Percentiles rank a stretch among this genome's conserved stretches.
Conservation (phyloP, 352 stramenopile species). For the Elongisporangium undulatum region DNA sequence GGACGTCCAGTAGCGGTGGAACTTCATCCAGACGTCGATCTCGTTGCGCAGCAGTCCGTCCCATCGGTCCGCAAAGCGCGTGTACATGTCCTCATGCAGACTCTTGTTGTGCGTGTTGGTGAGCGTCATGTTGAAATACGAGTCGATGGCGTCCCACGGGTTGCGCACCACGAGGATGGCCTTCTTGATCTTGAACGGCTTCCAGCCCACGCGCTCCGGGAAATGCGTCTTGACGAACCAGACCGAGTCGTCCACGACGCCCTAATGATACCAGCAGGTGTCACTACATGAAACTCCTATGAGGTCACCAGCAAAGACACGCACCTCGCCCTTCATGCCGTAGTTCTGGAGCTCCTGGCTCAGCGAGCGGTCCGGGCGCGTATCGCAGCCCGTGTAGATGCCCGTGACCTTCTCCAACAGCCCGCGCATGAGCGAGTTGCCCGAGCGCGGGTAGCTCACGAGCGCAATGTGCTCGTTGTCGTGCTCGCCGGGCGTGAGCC, state of each 20-base stretch:
- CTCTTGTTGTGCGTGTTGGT: slow-evolving; percentile 94
- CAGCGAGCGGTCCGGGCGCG: slow-evolving; percentile 90
- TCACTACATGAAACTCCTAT: too few relatives aligned
- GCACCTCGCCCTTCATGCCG: slow-evolving; percentile 85
- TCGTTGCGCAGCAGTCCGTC: slow-evolving; percentile 89
- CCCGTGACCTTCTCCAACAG: slow-evolving; percentile 94
- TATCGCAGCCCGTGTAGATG: slow-evolving; percentile 97
- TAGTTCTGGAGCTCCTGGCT: slow-evolving; percentile 86
- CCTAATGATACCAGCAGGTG: slow-evolving; percentile 59
- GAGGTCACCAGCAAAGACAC: too few relatives aligned
- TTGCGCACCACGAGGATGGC: slow-evolving; percentile 92
- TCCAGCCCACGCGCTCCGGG: slow-evolving; percentile 93
- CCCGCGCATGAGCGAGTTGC: slow-evolving; percentile 96
- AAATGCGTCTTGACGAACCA: slow-evolving; percentile 99
- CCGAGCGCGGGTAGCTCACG: slow-evolving; percentile 96
- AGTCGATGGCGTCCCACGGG: slow-evolving; percentile 98
- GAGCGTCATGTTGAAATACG: slow-evolving; percentile 98
- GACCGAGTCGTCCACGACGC: slow-evolving; percentile 94
- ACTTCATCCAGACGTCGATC: slow-evolving; percentile 90
- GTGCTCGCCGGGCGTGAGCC: slow-evolving; percentile 61
- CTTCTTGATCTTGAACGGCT: slow-evolving; percentile 67
- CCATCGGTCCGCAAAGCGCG: slow-evolving; percentile 85
- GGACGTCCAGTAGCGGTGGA: slow-evolving; percentile 88
- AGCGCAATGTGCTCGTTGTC: slow-evolving; percentile 80
- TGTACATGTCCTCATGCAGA: slow-evolving; percentile 82